Percentiles rank a stretch among this genome's conserved stretches.
These are phyloP conservation scores for Neurospora sp. DNA, from an alignment of 495 filamentous ascomycete genomes.

Conservation along the genomic window DNA sequence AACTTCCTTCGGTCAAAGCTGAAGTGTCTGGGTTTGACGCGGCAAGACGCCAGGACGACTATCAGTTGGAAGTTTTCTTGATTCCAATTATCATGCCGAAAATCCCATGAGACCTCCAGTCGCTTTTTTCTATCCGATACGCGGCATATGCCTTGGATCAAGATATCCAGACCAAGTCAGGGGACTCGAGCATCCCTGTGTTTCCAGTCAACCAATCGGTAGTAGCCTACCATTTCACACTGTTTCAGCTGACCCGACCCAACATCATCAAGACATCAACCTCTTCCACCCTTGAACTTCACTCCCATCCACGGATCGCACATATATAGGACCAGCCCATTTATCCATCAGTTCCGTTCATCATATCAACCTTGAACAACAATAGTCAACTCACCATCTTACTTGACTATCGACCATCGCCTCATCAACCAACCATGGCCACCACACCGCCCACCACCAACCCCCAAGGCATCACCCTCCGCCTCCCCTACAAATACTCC, in stretches of 20 bases:
- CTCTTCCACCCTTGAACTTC: background rate
- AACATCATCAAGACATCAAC: background rate
- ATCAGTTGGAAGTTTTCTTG: background rate
- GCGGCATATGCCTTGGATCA: background rate
- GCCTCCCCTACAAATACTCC: conserved; percentile 36
- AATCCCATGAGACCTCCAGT: background rate
- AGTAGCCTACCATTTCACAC: background rate
- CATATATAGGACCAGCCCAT: background rate
- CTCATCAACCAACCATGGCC: conserved; percentile 1
- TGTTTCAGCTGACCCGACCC: background rate
- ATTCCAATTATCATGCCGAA: background rate
- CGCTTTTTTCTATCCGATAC: background rate
- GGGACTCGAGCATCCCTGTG: background rate
- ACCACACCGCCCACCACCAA: conserved; percentile 5
- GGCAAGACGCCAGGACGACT: background rate
- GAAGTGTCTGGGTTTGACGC: background rate
- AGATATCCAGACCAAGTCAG: background rate
- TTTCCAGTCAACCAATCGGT: background rate
- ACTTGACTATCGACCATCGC: background rate
- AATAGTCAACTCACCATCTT: background rate
- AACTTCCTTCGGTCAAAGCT: background rate
- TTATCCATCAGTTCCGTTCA: background rate
- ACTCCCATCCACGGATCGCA: background rate
- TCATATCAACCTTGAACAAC: background rate
- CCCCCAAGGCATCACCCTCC: conserved; percentile 12